Conservation (phyloP, 192 early-diverging fungal genomes). For the Bifiguratus adelaidae region DNA sequence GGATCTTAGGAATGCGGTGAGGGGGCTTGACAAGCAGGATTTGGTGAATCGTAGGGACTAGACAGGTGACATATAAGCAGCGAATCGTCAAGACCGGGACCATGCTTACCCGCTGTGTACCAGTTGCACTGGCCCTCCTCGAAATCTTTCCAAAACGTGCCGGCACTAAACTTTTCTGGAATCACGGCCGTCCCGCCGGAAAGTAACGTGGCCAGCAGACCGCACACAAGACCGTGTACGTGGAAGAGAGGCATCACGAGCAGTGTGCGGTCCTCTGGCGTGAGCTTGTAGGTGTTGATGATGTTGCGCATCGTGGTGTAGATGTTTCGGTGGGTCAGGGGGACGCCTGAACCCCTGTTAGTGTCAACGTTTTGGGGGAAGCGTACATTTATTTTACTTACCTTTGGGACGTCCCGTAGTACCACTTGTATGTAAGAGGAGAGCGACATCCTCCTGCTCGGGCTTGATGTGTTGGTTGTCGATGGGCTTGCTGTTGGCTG, state of each 20-base stretch:
- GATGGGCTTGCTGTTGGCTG: not conserved
- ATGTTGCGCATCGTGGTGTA: constrained; percentile 67
- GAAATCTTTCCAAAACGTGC: constrained; percentile 69
- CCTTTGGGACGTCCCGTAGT: constrained; percentile 71
- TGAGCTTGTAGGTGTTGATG: constrained; percentile 51
- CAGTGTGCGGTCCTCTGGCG: constrained; percentile 45
- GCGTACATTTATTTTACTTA: constrained; percentile 7
- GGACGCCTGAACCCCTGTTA: constrained; percentile 60
- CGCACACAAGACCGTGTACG: constrained; percentile 76
- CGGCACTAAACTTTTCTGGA: constrained; percentile 60
- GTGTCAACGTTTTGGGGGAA: no score
- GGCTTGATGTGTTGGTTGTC: constrained; percentile 7
- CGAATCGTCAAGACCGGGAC: not conserved
- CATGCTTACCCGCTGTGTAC: constrained; percentile 46
- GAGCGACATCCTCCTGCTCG: constrained; percentile 45
- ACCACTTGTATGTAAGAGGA: constrained; percentile 74
- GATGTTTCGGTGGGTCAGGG: constrained; percentile 70
- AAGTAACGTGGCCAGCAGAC: constrained; percentile 53
- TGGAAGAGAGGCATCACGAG: constrained; percentile 85
- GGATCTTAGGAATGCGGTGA: constrained; percentile 28
- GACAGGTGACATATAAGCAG: constrained; percentile 21
- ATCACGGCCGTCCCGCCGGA: constrained; percentile 60
- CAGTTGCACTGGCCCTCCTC: constrained; percentile 43
- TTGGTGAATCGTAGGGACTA: constrained; percentile 81
- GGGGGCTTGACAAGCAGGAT: constrained; percentile 49